Conservation (phyloP, 768 basidiomycete genomes). For the Podaxis carcinomalis region DNA sequence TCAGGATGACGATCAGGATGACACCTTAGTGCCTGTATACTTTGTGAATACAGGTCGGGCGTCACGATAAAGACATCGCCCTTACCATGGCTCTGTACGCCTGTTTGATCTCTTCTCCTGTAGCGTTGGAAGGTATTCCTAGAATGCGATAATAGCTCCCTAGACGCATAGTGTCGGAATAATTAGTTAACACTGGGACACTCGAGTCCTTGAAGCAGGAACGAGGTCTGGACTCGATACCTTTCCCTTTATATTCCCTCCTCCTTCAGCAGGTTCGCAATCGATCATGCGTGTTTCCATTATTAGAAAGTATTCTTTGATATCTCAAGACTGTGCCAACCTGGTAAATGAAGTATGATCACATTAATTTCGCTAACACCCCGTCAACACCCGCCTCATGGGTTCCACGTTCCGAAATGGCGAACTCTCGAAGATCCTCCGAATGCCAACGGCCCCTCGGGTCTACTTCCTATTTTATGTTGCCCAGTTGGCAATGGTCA, state of each 20-base stretch:
- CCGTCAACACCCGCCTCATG: constrained; percentile 4
- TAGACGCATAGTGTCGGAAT: constrained; percentile 5
- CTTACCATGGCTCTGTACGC: constrained; percentile 62
- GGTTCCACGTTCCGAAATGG: constrained; percentile 2
- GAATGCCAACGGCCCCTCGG: not conserved
- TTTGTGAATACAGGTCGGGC: constrained; percentile 17
- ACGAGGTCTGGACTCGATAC: not conserved
- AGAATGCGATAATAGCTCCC: constrained; percentile 9
- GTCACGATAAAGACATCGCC: constrained; percentile 19
- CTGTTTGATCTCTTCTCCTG: constrained; percentile 47
- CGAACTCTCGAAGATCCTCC: constrained; percentile 7
- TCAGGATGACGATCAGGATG: constrained; percentile 63
- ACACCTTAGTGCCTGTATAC: constrained; percentile 52
- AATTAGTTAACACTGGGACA: not conserved
- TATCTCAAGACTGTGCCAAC: not conserved
- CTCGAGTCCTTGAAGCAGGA: not conserved
- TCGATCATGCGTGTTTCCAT: constrained; percentile 6
- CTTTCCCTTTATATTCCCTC: constrained; percentile 5
- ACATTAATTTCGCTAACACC: constrained; percentile 8
- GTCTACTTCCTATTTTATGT: not conserved
- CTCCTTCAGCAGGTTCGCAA: not conserved
- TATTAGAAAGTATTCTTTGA: constrained; percentile 2
- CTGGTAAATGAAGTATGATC: constrained; percentile 1
- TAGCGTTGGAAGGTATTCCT: constrained; percentile 25
- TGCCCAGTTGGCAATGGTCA: not conserved